These are phyloP conservation scores for Sicyos edulis DNA, from an alignment of 306 rosid genomes.

Conservation along the genomic window DNA sequence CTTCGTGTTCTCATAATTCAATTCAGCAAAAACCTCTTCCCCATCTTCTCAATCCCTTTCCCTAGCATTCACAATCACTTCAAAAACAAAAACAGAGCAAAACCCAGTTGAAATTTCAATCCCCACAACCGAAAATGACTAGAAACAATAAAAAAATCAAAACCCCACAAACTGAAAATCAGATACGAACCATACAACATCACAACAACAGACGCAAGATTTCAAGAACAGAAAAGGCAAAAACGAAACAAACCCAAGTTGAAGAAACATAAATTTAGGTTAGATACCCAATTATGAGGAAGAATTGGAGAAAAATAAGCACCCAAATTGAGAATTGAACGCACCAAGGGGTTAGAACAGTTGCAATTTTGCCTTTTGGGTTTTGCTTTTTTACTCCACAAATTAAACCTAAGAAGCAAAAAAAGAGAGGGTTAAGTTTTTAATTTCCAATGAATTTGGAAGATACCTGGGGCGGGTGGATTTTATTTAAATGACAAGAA, in stretches of 20 bases:
- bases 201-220: not conserved
- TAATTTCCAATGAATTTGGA: slow-evolving; percentile 47
- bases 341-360: slow-evolving; percentile 36
- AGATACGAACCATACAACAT: not conserved
- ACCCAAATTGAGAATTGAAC: slow-evolving; percentile 40
- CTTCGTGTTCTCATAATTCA: slow-evolving; percentile 26
- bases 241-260: slow-evolving; percentile 22
- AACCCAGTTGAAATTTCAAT: not conserved
- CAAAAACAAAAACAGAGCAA: too few species aligned
- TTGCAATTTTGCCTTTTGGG: not conserved
- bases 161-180: slow-evolving; percentile 14
- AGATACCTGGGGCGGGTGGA: slow-evolving; percentile 33
- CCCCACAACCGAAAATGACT: not conserved
- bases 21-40: slow-evolving; percentile 22
- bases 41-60: too few species aligned
- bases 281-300: slow-evolving; percentile 42
- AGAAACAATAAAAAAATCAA: not conserved
- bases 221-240: slow-evolving; percentile 28
- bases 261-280: slow-evolving; percentile 19
- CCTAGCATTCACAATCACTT: too few species aligned
- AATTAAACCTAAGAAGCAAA: slow-evolving; percentile 22
- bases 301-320: slow-evolving; percentile 39
- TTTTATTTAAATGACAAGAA: slow-evolving; percentile 27
- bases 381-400: not conserved
- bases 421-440: slow-evolving; percentile 12